phyloP scores from a whole-genome alignment of 176 grass and related monocot species.

The Avena insularis region DNA sequence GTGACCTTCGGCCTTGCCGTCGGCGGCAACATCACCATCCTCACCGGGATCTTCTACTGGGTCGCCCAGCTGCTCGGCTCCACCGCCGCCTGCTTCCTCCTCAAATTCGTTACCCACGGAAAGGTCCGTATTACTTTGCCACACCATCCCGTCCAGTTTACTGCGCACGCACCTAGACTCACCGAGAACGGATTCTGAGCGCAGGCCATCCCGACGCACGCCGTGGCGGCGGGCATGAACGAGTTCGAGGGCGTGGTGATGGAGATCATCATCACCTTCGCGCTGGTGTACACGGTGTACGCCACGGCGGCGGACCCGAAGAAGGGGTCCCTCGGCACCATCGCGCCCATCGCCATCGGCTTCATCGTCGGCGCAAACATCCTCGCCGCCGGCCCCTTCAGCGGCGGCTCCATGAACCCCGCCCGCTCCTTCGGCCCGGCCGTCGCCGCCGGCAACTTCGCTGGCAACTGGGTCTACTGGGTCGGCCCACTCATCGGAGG shows the following conservation, averaged over 20 bases:
- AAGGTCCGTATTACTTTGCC: constrained; percentile 37
- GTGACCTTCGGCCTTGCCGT: constrained; percentile 90
- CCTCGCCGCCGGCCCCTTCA: constrained; percentile 87
- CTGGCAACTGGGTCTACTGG: constrained; percentile 95
- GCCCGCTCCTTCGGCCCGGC: constrained; percentile 91
- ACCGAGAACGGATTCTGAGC: background rate
- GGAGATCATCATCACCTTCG: constrained; percentile 92
- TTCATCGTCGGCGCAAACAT: constrained; percentile 99
- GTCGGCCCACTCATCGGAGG: constrained; percentile 89
- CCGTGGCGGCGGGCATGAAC: constrained; percentile 59
- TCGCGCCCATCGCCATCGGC: constrained; percentile 91
- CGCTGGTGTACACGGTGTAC: constrained; percentile 96
- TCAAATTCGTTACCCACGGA: constrained; percentile 88
- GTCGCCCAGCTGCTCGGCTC: constrained; percentile 84
- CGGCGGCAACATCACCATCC: constrained; percentile 92
- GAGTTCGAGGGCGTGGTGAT: constrained; percentile 86
- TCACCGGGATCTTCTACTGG: constrained; percentile 93
- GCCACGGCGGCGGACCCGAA: constrained; percentile 94
- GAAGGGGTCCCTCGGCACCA: constrained; percentile 87
- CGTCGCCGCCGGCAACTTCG: constrained; percentile 78
- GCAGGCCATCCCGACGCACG: constrained; percentile 91
- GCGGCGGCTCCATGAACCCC: constrained; percentile 98
- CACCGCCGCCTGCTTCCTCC: constrained; percentile 76
- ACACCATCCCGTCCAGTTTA: background rate
- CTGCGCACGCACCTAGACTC: background rate